These are phyloP conservation scores for Peniophora sp. DNA, from an alignment of 1,284 basidiomycete species.

Conservation along the genomic window DNA sequence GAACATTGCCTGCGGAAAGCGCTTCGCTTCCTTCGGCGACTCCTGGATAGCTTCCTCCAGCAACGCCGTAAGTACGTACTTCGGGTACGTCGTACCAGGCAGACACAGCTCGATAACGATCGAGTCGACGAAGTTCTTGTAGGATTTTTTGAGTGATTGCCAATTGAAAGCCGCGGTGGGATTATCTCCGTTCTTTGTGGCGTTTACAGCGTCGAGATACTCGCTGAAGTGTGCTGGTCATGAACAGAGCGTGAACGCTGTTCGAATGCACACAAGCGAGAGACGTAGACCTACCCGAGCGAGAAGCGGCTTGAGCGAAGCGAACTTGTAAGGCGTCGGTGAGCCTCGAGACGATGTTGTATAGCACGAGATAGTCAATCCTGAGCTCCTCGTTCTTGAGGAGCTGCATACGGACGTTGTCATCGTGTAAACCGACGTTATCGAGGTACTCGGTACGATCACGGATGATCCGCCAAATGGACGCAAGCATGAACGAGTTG, in stretches of 20 bases:
- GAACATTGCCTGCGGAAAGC: constrained; percentile 70
- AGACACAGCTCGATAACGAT: constrained; percentile 74
- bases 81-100: constrained; percentile 56
- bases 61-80: constrained; percentile 52
- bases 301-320: constrained; percentile 58
- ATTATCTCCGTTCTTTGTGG: constrained; percentile 24
- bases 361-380: constrained; percentile 52
- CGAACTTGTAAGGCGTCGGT: constrained; percentile 51
- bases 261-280: constrained; percentile 1
- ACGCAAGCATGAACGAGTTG: constrained; percentile 69
- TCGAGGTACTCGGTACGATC: constrained; percentile 46
- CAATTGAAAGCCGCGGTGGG: constrained; percentile 53
- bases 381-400: constrained; percentile 41
- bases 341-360: constrained; percentile 50
- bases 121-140: constrained; percentile 70
- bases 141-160: constrained; percentile 46
- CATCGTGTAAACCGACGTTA: constrained; percentile 43
- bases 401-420: constrained; percentile 42
- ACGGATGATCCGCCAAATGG: constrained; percentile 63
- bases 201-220: constrained; percentile 49
- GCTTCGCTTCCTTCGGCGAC: constrained; percentile 57
- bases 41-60: constrained; percentile 64
- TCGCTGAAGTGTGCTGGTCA: constrained; percentile 52
- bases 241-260: constrained; percentile 11
- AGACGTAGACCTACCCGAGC: constrained; percentile 45